Conservation (phyloP, 352 stramenopile genomes). For the Phytophthora crassamura region DNA sequence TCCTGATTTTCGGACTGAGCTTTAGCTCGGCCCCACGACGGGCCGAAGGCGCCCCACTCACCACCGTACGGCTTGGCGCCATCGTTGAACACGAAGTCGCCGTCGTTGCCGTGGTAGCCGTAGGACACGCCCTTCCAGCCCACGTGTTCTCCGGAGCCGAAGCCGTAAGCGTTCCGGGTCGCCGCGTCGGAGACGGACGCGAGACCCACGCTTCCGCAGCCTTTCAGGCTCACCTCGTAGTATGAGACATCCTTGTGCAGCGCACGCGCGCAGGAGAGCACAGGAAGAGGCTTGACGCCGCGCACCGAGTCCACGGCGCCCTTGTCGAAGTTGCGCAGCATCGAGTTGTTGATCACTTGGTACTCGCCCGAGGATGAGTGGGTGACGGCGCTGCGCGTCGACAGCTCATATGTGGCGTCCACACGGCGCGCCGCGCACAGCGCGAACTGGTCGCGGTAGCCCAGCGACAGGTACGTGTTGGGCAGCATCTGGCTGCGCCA, state of each 20-base stretch:
- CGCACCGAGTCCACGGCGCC: constrained; percentile 80
- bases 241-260: constrained; percentile 69
- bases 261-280: constrained; percentile 62
- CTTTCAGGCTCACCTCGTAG: constrained; percentile 80
- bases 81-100: constrained; percentile 87
- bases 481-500: constrained; percentile 52
- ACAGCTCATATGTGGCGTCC: constrained; percentile 50
- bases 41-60: constrained; percentile 74
- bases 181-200: constrained; percentile 62
- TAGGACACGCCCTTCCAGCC: constrained; percentile 85
- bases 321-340: constrained; percentile 78
- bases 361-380: constrained; percentile 46
- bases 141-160: constrained; percentile 82
- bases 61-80: constrained; percentile 71
- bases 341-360: constrained; percentile 82
- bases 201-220: constrained; percentile 82
- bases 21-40: constrained; percentile 60
- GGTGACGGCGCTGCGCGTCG: constrained; percentile 65
- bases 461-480: constrained; percentile 42
- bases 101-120: constrained; percentile 88
- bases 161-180: constrained; percentile 74
- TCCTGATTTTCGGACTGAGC: constrained; percentile 31
- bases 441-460: constrained; percentile 52
- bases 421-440: constrained; percentile 48
- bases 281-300: constrained; percentile 50